These are phyloP conservation scores for Lactarius deliciosus DNA, from an alignment of 768 basidiomycete genomes.

Conservation along the genomic window DNA sequence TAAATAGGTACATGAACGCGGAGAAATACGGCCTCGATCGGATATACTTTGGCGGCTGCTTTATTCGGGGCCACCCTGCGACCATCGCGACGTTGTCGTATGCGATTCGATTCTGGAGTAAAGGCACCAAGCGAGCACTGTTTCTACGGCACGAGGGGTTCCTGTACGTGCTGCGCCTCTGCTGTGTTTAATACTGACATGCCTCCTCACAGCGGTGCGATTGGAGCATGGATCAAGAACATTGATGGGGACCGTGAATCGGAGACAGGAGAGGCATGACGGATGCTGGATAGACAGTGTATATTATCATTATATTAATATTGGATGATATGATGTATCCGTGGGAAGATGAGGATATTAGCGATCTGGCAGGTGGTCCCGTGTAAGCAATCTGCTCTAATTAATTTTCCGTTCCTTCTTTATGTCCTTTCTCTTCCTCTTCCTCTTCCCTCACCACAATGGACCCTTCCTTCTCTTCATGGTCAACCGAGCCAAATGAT, in stretches of 20 bases:
- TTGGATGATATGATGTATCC: slow-evolving; percentile 15
- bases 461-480: slow-evolving; percentile 34
- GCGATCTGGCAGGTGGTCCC: slow-evolving; percentile 26
- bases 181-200: slow-evolving; percentile 17
- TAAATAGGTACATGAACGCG: slow-evolving; percentile 96
- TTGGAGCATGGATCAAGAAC: slow-evolving; percentile 98
- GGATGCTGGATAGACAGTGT: not conserved
- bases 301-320: slow-evolving; percentile 18
- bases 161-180: slow-evolving; percentile 58
- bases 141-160: slow-evolving; percentile 99
- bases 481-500: slow-evolving; percentile 21
- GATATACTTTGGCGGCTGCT: slow-evolving; percentile 99
- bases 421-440: slow-evolving; percentile 23
- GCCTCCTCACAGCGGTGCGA: slow-evolving; percentile 63
- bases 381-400: slow-evolving; percentile 30
- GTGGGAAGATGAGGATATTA: slow-evolving; percentile 30
- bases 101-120: slow-evolving; percentile 99
- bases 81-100: slow-evolving; percentile 98
- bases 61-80: slow-evolving; percentile 96
- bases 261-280: slow-evolving; percentile 25
- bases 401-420: slow-evolving; percentile 29
- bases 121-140: slow-evolving; percentile 92
- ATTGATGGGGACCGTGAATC: slow-evolving; percentile 52
- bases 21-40: slow-evolving; percentile 96
- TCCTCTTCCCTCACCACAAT: slow-evolving; percentile 31